Conservation (phyloP, 1,139 yeast genomes). For the Suhomyces atakaporum region DNA sequence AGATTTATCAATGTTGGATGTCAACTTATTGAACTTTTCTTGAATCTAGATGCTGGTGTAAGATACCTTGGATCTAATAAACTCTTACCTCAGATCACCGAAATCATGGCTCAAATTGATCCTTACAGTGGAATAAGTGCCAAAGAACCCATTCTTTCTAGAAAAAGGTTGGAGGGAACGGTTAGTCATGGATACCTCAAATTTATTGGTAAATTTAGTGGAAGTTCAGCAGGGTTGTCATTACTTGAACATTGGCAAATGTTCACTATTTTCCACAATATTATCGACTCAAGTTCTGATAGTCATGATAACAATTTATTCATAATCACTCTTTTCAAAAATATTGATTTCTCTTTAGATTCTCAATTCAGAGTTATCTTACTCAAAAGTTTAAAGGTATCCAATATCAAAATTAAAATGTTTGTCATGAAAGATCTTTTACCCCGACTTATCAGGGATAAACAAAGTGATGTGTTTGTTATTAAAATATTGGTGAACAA, state of each 20-base stretch:
- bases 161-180: slow-evolving; percentile 59
- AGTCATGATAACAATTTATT: slow-evolving; percentile 55
- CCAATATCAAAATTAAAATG: slow-evolving; percentile 52
- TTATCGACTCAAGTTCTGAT: slow-evolving; percentile 53
- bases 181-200: slow-evolving; percentile 75
- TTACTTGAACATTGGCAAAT: slow-evolving; percentile 82
- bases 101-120: slow-evolving; percentile 82
- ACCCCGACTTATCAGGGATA: slow-evolving; percentile 39
- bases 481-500: slow-evolving; percentile 62
- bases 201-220: slow-evolving; percentile 72
- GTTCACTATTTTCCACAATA: slow-evolving; percentile 75
- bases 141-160: slow-evolving; percentile 71
- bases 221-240: slow-evolving; percentile 59
- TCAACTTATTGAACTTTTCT: slow-evolving; percentile 65
- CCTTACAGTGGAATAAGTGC: slow-evolving; percentile 76
- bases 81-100: slow-evolving; percentile 82
- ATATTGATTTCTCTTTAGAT: slow-evolving; percentile 61
- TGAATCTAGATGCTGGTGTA: slow-evolving; percentile 64
- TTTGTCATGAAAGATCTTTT: slow-evolving; percentile 58
- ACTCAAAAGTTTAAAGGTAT: slow-evolving; percentile 62
- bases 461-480: slow-evolving; percentile 39
- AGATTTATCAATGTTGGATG: slow-evolving; percentile 72
- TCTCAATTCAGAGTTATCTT: slow-evolving; percentile 71
- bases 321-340: slow-evolving; percentile 56
- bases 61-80: slow-evolving; percentile 71